Percentiles rank a stretch among this genome's conserved stretches.
Evolutionary conservation across 2,329 filamentous ascomycete genomes (phyloP).

Genomic region (Leptographium wingfieldii): DNA sequence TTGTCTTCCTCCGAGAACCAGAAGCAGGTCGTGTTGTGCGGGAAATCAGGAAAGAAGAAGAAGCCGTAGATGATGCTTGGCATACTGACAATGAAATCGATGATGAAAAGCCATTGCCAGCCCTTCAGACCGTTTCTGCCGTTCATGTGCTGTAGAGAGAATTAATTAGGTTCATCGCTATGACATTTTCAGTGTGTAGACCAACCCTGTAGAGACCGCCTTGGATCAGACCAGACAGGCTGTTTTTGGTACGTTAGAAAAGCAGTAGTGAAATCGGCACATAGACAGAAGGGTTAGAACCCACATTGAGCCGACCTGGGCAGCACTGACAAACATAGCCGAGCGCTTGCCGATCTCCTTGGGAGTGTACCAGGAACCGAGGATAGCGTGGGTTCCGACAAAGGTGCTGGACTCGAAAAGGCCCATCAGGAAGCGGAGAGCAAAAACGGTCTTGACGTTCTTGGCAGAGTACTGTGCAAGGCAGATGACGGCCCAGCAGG

Average conservation of each 20-base stretch:
- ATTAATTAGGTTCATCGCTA: not conserved
- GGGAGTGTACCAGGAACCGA: conserved; percentile 35
- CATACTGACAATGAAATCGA: conserved; percentile 4
- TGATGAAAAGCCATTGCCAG: conserved; percentile 10
- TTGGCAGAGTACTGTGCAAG: not conserved
- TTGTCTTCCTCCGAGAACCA: conserved; percentile 28
- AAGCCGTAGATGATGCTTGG: conserved; percentile 4
- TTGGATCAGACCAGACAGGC: not conserved
- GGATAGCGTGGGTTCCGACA: conserved; percentile 30
- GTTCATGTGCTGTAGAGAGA: not conserved
- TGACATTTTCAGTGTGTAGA: not conserved
- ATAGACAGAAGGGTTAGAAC: not conserved
- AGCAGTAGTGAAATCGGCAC: too few relatives aligned
- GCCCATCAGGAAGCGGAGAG: conserved; percentile 23
- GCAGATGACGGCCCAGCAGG: conserved; percentile 1
- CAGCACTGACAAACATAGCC: not conserved
- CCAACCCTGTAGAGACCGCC: not conserved
- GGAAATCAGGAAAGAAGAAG: conserved; percentile 5
- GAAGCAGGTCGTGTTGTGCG: conserved; percentile 21
- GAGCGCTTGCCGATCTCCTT: conserved; percentile 33
- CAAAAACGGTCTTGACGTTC: not conserved
- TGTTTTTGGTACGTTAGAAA: not conserved
- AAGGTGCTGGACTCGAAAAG: conserved; percentile 26
- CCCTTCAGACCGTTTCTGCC: conserved; percentile 3
- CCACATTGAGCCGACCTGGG: not conserved